Evolutionary conservation across 1,139 yeast species (phyloP).

Genomic region (Wickerhamomyces sp.): DNA sequence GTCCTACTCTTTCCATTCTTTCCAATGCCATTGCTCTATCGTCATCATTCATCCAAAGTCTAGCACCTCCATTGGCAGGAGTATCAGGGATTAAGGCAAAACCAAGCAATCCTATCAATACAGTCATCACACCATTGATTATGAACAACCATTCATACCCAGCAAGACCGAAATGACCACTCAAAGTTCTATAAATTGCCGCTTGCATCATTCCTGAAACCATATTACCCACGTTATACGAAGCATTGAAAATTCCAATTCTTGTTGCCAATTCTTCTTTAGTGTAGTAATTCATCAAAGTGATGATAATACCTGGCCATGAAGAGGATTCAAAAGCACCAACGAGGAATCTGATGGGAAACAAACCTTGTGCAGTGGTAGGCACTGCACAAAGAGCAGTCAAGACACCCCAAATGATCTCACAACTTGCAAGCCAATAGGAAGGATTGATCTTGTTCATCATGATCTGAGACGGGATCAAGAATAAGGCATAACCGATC

Average conservation of each 20-base stretch:
- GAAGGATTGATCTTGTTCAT: constrained; percentile 44
- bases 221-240: constrained; percentile 45
- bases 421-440: constrained; percentile 40
- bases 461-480: constrained; percentile 40
- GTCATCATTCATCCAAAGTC: constrained; percentile 15
- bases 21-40: constrained; percentile 13
- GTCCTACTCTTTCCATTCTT: constrained; percentile 23
- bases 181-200: constrained; percentile 43
- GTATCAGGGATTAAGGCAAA: constrained; percentile 41
- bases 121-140: constrained; percentile 60
- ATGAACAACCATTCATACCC: constrained; percentile 82
- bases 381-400: constrained; percentile 44
- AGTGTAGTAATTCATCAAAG: constrained; percentile 22
- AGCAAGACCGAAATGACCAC: constrained; percentile 47
- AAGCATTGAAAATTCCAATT: constrained; percentile 39
- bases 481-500: constrained; percentile 29
- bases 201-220: constrained; percentile 53
- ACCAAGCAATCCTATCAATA: constrained; percentile 44
- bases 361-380: constrained; percentile 38
- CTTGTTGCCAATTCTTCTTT: constrained; percentile 29
- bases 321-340: constrained; percentile 4
- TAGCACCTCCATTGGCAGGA: constrained; percentile 36
- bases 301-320: constrained; percentile 2
- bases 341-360: constrained; percentile 23
- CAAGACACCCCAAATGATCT: constrained; percentile 23